Conservation (phyloP, 495 filamentous ascomycete species). For the Neurospora sp. region DNA sequence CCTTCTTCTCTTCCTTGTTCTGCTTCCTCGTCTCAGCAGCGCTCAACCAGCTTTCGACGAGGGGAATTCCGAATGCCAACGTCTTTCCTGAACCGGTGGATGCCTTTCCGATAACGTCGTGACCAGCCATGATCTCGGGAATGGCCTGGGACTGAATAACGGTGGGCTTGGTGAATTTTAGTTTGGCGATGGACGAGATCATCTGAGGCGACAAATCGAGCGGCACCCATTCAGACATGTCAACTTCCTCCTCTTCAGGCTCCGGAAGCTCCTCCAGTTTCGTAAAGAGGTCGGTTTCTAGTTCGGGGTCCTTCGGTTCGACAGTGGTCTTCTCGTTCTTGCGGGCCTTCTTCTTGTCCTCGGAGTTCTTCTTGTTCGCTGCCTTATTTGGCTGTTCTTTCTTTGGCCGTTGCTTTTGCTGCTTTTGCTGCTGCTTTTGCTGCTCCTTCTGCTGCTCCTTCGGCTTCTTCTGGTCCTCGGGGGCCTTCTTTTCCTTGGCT, state of each 20-base stretch:
- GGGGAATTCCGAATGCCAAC: conserved; percentile 71
- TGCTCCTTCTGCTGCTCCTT: conserved; percentile 20
- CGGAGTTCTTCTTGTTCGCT: conserved; percentile 17
- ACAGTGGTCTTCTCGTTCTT: conserved; percentile 13
- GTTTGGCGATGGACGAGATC: conserved; percentile 61
- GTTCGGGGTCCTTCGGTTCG: conserved; percentile 19
- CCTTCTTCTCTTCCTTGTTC: conserved; percentile 29
- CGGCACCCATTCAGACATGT: conserved; percentile 66
- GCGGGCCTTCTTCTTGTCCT: conserved; percentile 12
- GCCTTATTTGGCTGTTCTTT: conserved; percentile 11
- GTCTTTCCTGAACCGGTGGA: conserved; percentile 81
- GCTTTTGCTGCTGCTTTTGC: conserved; percentile 24
- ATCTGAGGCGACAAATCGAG: conserved; percentile 60
- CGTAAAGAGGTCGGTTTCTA: conserved; percentile 33
- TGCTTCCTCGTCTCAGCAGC: conserved; percentile 12
- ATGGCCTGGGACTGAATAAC: conserved; percentile 69
- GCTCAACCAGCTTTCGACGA: conserved; percentile 55
- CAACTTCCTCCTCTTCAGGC: conserved; percentile 36
- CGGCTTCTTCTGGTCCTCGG: conserved; percentile 1
- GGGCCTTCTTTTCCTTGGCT: conserved; percentile 3
- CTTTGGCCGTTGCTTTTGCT: conserved; percentile 13
- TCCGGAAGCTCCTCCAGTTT: conserved; percentile 30
- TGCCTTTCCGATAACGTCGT: conserved; percentile 74
- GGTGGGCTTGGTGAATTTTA: conserved; percentile 73
- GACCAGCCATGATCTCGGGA: conserved; percentile 61